Conservation (phyloP, 768 basidiomycete genomes). For the Asterophora parasitica region DNA sequence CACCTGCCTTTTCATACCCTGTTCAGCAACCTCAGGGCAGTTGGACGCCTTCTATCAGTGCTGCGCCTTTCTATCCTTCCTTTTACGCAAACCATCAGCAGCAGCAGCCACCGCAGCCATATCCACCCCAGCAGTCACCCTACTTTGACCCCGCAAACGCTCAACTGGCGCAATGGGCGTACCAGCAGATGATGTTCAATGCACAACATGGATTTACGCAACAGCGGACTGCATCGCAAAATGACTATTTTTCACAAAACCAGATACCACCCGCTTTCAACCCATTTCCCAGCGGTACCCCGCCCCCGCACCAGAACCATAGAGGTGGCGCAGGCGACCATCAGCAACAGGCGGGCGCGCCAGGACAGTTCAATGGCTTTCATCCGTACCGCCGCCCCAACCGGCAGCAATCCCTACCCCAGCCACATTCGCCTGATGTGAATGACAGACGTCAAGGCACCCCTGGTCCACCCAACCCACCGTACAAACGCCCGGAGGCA, state of each 20-base stretch:
- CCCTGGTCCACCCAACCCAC: slow-evolving; percentile 55
- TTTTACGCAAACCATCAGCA: slow-evolving; percentile 71
- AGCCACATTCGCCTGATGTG: slow-evolving; percentile 28
- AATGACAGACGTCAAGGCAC: slow-evolving; percentile 45
- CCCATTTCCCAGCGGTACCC: slow-evolving; percentile 67
- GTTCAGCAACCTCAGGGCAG: slow-evolving; percentile 64
- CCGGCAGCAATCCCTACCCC: slow-evolving; percentile 31
- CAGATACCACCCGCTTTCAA: slow-evolving; percentile 48
- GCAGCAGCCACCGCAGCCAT: slow-evolving; percentile 49
- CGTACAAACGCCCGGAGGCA: slow-evolving; percentile 76
- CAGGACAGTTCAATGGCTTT: slow-evolving; percentile 52
- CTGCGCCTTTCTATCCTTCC: slow-evolving; percentile 72
- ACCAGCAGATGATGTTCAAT: slow-evolving; percentile 88
- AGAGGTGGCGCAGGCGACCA: slow-evolving; percentile 35
- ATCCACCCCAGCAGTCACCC: slow-evolving; percentile 48
- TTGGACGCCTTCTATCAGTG: slow-evolving; percentile 65
- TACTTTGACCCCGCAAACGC: slow-evolving; percentile 75
- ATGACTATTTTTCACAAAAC: slow-evolving; percentile 56
- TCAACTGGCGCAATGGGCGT: slow-evolving; percentile 83
- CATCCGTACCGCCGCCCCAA: slow-evolving; percentile 79
- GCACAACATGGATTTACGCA: slow-evolving; percentile 51
- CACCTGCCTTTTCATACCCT: slow-evolving; percentile 58
- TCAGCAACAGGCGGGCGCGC: slow-evolving; percentile 35
- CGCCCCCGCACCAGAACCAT: slow-evolving; percentile 55
- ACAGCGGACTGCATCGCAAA: slow-evolving; percentile 37